Percentiles rank a stretch among this genome's conserved stretches.
Conservation (phyloP, 2,329 filamentous ascomycete genomes). For the Colletotrichum magnum region DNA sequence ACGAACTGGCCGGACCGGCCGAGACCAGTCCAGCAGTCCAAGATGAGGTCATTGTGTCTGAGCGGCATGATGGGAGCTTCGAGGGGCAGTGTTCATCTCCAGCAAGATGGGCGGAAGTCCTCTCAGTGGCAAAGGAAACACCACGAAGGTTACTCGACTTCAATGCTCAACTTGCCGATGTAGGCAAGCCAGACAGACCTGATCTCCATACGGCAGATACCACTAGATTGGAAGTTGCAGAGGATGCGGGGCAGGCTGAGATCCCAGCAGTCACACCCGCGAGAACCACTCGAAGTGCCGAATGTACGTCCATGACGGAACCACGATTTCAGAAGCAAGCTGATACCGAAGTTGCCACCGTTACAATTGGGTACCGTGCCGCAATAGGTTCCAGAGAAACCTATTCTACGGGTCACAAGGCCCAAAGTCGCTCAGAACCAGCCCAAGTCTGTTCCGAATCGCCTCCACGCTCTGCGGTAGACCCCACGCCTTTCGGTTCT, state of each 20-base stretch:
- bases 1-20: neutral
- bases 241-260: too few relatives aligned
- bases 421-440: neutral
- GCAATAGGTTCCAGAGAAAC: constrained; percentile 71
- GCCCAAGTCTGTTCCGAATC: neutral
- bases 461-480: neutral
- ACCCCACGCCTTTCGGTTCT: constrained; percentile 58
- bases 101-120: neutral
- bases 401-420: constrained; percentile 55
- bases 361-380: too few relatives aligned
- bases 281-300: too few relatives aligned
- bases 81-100: neutral
- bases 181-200: constrained; percentile 44
- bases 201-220: constrained; percentile 1
- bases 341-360: too few relatives aligned
- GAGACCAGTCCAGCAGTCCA: neutral
- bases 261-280: too few relatives aligned
- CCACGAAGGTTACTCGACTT: constrained; percentile 51
- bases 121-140: neutral
- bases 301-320: too few relatives aligned
- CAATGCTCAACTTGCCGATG: constrained; percentile 51
- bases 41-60: neutral
- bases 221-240: too few relatives aligned
- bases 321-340: too few relatives aligned
- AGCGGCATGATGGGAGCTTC: neutral